Conservation (phyloP, 371 early-diverging fungal genomes). For the Mucor mucedo region DNA sequence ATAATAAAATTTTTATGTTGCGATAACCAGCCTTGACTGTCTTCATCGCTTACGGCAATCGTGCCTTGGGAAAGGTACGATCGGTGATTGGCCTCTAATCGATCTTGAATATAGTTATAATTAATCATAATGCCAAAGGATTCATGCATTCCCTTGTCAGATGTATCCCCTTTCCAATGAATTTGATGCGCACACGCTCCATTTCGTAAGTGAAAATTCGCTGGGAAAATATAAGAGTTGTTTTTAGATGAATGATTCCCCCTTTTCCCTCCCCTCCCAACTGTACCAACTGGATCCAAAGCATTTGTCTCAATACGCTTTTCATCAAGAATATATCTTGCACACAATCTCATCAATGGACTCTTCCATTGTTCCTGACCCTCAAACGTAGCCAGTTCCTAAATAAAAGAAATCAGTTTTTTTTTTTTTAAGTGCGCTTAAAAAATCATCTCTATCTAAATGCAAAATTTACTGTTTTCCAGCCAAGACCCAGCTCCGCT, state of each 20-base stretch:
- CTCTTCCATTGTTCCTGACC: slow-evolving; percentile 51
- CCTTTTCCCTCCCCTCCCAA: too few relatives aligned
- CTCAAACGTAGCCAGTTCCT: slow-evolving; percentile 26
- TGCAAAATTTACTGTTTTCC: slow-evolving; percentile 29
- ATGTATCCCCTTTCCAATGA: slow-evolving; percentile 85
- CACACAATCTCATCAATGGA: slow-evolving; percentile 69
- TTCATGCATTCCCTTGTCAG: slow-evolving; percentile 73
- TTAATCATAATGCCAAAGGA: slow-evolving; percentile 91
- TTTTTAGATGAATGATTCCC: too few relatives aligned
- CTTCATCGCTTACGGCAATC: slow-evolving; percentile 56
- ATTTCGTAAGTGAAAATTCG: slow-evolving; percentile 90
- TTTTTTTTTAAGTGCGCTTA: too few relatives aligned
- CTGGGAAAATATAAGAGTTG: too few relatives aligned
- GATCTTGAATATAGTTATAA: slow-evolving; percentile 73
- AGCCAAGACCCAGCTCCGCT: slow-evolving; percentile 17
- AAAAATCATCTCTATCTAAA: too few relatives aligned
- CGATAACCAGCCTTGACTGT: slow-evolving; percentile 11
- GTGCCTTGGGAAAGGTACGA: slow-evolving; percentile 70
- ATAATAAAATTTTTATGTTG: slow-evolving; percentile 12
- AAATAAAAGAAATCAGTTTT: not conserved
- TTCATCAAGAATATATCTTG: slow-evolving; percentile 68
- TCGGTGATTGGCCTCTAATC: slow-evolving; percentile 77
- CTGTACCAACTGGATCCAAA: slow-evolving; percentile 77
- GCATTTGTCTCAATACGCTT: slow-evolving; percentile 62
- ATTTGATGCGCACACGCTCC: slow-evolving; percentile 84